phyloP scores from a whole-genome alignment of 768 basidiomycete genomes.

The Russula lepida region DNA sequence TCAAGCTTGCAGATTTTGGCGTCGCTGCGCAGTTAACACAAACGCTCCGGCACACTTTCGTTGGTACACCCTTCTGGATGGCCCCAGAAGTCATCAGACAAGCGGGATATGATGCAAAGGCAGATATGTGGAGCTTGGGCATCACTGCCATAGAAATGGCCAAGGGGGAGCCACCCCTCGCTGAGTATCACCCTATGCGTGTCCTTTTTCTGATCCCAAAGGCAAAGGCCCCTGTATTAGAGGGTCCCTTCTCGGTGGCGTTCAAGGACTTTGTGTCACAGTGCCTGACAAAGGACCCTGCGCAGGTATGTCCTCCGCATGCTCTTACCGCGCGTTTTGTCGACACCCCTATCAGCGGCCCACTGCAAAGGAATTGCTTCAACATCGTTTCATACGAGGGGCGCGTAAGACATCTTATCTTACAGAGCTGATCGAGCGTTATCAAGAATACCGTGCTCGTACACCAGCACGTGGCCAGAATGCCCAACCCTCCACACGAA shows the following conservation, averaged over 20 bases:
- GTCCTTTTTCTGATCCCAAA: constrained; percentile 97
- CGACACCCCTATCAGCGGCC: constrained; percentile 54
- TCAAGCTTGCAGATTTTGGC: constrained; percentile 98
- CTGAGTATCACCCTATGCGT: constrained; percentile 98
- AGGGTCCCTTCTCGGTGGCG: constrained; percentile 71
- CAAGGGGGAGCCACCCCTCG: constrained; percentile 91
- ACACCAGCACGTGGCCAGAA: constrained; percentile 46
- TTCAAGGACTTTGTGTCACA: constrained; percentile 91
- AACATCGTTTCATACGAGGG: constrained; percentile 84
- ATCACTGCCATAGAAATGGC: constrained; percentile 99
- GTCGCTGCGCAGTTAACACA: constrained; percentile 95
- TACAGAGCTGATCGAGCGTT: constrained; percentile 80
- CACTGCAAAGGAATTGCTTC: constrained; percentile 82
- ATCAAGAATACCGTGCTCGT: constrained; percentile 66
- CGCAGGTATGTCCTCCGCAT: constrained; percentile 37
- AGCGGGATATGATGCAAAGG: constrained; percentile 91
- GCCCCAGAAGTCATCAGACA: constrained; percentile 97
- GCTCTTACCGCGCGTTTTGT: neutral
- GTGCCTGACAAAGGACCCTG: constrained; percentile 91
- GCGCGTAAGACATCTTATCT: constrained; percentile 80
- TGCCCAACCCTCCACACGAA: constrained; percentile 50
- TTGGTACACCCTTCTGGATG: constrained; percentile 98
- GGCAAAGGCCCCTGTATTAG: constrained; percentile 85
- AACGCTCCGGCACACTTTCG: constrained; percentile 93
- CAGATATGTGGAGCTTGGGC: constrained; percentile 96